These are phyloP conservation scores for Chrysosporium queenslandicum DNA, from an alignment of 2,329 filamentous ascomycete genomes.

Conservation along the genomic window DNA sequence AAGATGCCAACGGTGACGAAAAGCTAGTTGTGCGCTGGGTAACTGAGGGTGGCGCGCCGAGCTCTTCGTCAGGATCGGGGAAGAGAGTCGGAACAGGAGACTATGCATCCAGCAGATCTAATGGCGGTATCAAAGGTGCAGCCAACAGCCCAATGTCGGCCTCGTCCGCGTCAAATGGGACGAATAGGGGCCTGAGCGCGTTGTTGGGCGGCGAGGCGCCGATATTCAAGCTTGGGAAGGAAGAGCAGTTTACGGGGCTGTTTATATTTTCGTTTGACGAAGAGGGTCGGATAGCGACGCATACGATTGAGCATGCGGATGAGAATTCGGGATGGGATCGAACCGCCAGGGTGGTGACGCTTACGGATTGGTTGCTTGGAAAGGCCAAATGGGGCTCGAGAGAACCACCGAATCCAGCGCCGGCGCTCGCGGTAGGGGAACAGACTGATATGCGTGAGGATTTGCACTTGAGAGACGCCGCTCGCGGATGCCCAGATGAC, in stretches of 20 bases:
- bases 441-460: not conserved
- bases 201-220: slow-evolving; percentile 46
- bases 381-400: slow-evolving; percentile 51
- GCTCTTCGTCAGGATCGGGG: not conserved
- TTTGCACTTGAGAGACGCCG: not conserved
- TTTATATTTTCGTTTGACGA: slow-evolving; percentile 95
- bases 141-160: slow-evolving; percentile 11
- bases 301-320: slow-evolving; percentile 90
- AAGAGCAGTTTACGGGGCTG: slow-evolving; percentile 74
- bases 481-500: not conserved
- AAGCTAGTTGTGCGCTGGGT: slow-evolving; percentile 88
- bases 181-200: slow-evolving; percentile 34
- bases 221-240: slow-evolving; percentile 44
- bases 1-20: slow-evolving; percentile 45
- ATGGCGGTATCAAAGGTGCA: not conserved
- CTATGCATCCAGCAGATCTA: slow-evolving; percentile 5
- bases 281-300: slow-evolving; percentile 70
- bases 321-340: slow-evolving; percentile 73
- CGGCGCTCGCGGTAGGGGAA: slow-evolving; percentile 2
- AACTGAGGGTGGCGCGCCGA: slow-evolving; percentile 39
- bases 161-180: slow-evolving; percentile 24
- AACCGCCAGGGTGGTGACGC: slow-evolving; percentile 72
- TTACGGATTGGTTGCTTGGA: slow-evolving; percentile 91
- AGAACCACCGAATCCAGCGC: slow-evolving; percentile 10
- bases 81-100: not conserved